Conservation (phyloP, 2,329 filamentous ascomycete species). For the Diplodia corticola region DNA sequence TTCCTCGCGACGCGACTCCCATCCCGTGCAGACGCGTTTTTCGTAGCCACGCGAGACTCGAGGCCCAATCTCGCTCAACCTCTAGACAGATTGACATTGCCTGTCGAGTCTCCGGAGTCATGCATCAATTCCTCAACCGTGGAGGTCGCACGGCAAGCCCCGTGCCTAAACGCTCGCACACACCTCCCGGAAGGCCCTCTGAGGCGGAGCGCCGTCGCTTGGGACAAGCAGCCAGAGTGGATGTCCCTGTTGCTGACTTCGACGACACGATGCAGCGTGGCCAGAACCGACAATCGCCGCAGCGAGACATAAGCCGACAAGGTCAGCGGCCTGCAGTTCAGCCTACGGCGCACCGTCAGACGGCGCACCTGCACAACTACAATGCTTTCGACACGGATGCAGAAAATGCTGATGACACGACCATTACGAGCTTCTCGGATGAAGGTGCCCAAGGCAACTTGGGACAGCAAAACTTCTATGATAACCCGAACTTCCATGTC, state of each 20-base stretch:
- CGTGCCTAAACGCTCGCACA: not conserved
- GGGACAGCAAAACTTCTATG: not conserved
- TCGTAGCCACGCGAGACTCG: not conserved
- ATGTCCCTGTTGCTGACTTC: not conserved
- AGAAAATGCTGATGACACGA: slow-evolving; percentile 17
- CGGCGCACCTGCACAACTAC: not conserved
- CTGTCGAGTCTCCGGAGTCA: not conserved
- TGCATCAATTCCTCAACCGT: not conserved
- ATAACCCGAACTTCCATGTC: not conserved
- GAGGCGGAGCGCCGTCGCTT: not conserved
- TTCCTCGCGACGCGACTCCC: not conserved
- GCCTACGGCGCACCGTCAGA: not conserved
- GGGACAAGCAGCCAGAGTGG: not conserved
- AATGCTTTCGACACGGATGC: slow-evolving; percentile 17
- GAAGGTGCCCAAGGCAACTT: not conserved
- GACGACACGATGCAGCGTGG: not conserved
- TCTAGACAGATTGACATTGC: not conserved
- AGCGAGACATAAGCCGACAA: not conserved
- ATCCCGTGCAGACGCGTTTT: slow-evolving; percentile 6
- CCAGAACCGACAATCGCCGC: not conserved
- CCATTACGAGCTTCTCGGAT: not conserved
- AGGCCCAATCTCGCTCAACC: not conserved
- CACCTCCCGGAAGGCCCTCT: not conserved
- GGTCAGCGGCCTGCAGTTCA: not conserved
- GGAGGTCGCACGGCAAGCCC: not conserved